Conservation (phyloP, 345 rosid species). For the Gynandropsis gynandra region DNA sequence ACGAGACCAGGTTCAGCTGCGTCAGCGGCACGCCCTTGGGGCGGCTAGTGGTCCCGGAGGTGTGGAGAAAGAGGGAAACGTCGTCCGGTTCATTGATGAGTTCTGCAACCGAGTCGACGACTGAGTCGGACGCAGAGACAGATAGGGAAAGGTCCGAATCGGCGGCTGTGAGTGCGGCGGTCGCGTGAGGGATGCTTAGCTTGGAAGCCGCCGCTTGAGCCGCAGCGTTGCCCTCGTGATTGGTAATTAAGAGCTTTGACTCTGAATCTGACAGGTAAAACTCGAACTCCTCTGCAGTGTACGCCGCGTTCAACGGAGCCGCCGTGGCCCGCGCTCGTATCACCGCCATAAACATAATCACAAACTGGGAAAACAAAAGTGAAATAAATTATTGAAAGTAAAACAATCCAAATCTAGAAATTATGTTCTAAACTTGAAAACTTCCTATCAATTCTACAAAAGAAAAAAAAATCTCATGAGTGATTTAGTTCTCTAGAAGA, state of each 20-base stretch:
- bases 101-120: conserved; percentile 15
- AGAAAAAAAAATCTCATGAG: too few species aligned
- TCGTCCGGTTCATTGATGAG: conserved; percentile 51
- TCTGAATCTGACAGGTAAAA: conserved; percentile 70
- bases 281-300: conserved; percentile 64
- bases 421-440: neutral
- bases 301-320: conserved; percentile 61
- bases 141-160: conserved; percentile 33
- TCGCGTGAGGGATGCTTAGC: conserved; percentile 43
- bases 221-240: conserved; percentile 37
- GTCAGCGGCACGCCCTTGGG: conserved; percentile 73
- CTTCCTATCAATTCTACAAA: too few species aligned
- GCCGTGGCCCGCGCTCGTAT: conserved; percentile 52
- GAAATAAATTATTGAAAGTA: too few species aligned
- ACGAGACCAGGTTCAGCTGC: conserved; percentile 52
- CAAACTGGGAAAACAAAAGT: conserved; percentile 43
- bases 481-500: too few species aligned
- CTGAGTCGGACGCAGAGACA: conserved; percentile 19
- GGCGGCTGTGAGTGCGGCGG: conserved; percentile 27
- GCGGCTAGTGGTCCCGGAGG: conserved; percentile 75
- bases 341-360: conserved; percentile 43
- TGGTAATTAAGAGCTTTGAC: conserved; percentile 46
- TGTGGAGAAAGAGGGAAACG: conserved; percentile 58
- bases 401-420: neutral
- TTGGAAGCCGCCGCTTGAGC: conserved; percentile 61